Evolutionary conservation across 2,329 filamentous ascomycete genomes (phyloP).

Genomic region (Tetracladium maxilliforme): DNA sequence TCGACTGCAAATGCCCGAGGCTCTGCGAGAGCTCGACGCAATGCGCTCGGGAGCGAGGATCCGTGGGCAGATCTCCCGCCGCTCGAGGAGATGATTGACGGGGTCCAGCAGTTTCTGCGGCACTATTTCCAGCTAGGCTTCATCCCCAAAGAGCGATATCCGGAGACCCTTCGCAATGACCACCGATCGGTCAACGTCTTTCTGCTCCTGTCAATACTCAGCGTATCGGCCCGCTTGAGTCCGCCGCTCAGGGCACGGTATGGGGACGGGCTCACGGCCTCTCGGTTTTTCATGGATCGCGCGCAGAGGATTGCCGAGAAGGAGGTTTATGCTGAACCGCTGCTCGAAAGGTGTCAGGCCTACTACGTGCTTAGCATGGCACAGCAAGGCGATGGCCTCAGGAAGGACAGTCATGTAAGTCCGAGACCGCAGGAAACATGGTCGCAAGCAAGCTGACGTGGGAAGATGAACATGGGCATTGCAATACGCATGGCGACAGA

Average conservation of each 20-base stretch:
- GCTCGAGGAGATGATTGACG: too few species aligned
- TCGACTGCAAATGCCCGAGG: too few species aligned
- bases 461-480: conserved; percentile 24
- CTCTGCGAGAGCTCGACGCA: too few species aligned
- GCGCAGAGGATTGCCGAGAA: conserved; percentile 29
- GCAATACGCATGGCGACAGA: conserved; percentile 19
- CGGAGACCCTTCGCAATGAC: conserved; percentile 28
- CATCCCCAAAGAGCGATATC: conserved; percentile 36
- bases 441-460: conserved; percentile 7
- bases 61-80: too few species aligned
- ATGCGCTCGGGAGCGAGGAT: too few species aligned
- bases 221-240: conserved; percentile 39
- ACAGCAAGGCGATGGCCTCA: conserved; percentile 39
- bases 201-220: conserved; percentile 37
- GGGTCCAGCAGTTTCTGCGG: too few species aligned
- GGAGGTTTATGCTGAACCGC: conserved; percentile 36
- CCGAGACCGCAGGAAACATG: conserved; percentile 1
- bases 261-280: conserved; percentile 33
- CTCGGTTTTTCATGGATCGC: conserved; percentile 36
- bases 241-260: conserved; percentile 29
- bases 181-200: conserved; percentile 35
- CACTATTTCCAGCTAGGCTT: conserved; percentile 47
- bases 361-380: conserved; percentile 44
- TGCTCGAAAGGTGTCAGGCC: conserved; percentile 38
- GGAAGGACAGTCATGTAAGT: conserved; percentile 36